These are phyloP conservation scores for Cadophora sp. DNA, from an alignment of 2,329 filamentous ascomycete species.

Conservation along the genomic window DNA sequence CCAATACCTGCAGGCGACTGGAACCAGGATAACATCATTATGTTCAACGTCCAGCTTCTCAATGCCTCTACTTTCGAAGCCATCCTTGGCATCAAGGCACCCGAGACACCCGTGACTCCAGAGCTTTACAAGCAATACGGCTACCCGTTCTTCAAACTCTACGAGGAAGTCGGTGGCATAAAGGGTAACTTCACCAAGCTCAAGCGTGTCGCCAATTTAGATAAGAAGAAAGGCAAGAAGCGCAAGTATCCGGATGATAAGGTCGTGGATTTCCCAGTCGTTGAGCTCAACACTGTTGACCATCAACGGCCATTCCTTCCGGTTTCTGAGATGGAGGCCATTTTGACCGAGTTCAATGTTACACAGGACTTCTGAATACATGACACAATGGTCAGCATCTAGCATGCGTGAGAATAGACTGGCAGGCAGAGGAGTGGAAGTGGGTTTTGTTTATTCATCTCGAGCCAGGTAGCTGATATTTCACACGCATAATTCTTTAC, in stretches of 20 bases:
- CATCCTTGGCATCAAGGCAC: slow-evolving; percentile 44
- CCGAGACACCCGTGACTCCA: slow-evolving; percentile 47
- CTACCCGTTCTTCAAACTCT: slow-evolving; percentile 47
- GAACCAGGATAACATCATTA: slow-evolving; percentile 40
- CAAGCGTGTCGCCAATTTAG: slow-evolving; percentile 14
- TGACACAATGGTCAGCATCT: not conserved
- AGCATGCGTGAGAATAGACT: not conserved
- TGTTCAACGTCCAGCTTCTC: slow-evolving; percentile 51
- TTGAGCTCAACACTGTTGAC: not conserved
- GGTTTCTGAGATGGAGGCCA: not conserved
- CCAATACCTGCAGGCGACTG: slow-evolving; percentile 38
- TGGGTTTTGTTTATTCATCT: too few relatives aligned
- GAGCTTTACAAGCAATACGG: slow-evolving; percentile 44
- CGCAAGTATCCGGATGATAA: not conserved
- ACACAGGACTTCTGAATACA: not conserved
- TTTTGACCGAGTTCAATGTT: not conserved
- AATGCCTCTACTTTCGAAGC: slow-evolving; percentile 45
- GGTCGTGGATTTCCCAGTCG: not conserved
- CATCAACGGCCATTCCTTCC: slow-evolving; percentile 4
- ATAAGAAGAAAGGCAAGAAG: slow-evolving; percentile 11
- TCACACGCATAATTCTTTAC: too few relatives aligned
- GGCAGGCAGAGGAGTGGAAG: not conserved
- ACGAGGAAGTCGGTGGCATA: slow-evolving; percentile 26
- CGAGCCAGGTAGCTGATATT: too few relatives aligned
- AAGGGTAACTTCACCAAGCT: not conserved